A percentile compares a stretch with the other conserved stretches of the same genome.
Conservation (phyloP, 108 stramenopile genomes). For the Bacterosira constricta region DNA sequence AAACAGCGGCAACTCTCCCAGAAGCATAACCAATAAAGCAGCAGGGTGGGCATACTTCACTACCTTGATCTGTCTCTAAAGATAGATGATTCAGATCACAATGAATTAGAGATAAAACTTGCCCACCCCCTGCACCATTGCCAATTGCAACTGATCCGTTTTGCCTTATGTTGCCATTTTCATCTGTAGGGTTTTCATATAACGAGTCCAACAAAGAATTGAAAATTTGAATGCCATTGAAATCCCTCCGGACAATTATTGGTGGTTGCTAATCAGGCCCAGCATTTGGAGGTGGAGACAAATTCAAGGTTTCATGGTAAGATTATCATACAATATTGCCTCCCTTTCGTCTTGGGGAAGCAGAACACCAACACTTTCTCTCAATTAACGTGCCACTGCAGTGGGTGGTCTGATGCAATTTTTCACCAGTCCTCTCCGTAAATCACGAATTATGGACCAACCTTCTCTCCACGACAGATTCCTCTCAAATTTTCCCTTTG, state of each 20-base stretch:
- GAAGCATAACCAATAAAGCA: constrained; percentile 42
- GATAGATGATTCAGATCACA: constrained; percentile 13
- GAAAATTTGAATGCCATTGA: constrained; percentile 33
- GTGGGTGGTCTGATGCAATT: background rate
- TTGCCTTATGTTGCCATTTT: background rate
- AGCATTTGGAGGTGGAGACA: constrained; percentile 39
- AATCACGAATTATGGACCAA: constrained; percentile 22
- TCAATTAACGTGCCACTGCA: background rate
- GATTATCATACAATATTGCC: constrained; percentile 48
- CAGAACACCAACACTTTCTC: constrained; percentile 26
- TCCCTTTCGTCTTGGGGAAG: constrained; percentile 21
- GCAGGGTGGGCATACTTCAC: constrained; percentile 3
- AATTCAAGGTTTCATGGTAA: constrained; percentile 10
- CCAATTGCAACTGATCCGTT: background rate
- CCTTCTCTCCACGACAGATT: constrained; percentile 37
- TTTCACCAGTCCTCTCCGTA: constrained; percentile 17
- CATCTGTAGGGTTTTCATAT: background rate
- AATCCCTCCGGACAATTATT: constrained; percentile 34
- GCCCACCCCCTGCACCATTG: constrained; percentile 28
- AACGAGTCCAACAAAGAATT: background rate
- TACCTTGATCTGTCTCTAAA: background rate
- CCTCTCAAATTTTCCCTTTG: constrained; percentile 18
- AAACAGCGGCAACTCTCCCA: constrained; percentile 36
- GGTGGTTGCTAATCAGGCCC: constrained; percentile 29
- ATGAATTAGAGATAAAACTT: constrained; percentile 37